These are phyloP conservation scores for Dryadomyces quercus-mongolicae DNA, from an alignment of 2,329 filamentous ascomycete genomes.

Conservation along the genomic window DNA sequence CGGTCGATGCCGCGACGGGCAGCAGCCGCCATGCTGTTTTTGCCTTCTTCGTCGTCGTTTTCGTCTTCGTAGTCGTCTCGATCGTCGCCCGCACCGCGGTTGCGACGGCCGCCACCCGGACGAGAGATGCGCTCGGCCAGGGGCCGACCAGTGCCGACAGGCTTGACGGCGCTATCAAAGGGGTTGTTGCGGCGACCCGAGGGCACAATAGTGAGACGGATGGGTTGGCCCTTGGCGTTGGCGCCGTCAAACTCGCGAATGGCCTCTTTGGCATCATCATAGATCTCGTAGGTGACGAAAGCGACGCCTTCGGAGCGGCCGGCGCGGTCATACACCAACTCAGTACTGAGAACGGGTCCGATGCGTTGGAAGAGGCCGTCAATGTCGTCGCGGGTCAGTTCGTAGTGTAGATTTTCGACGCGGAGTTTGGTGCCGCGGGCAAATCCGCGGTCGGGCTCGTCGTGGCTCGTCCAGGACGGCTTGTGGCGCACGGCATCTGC, in stretches of 20 bases:
- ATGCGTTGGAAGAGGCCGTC: conserved; percentile 74
- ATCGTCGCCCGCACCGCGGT: too few relatives aligned
- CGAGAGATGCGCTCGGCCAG: conserved; percentile 49
- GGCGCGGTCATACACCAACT: conserved; percentile 73
- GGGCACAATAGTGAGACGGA: conserved; percentile 57
- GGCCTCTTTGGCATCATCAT: conserved; percentile 60
- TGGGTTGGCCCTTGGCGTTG: conserved; percentile 82
- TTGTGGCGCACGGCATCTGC: conserved; percentile 1
- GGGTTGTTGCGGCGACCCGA: conserved; percentile 36
- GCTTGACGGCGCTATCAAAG: conserved; percentile 40
- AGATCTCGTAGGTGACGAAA: conserved; percentile 65
- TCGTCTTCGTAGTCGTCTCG: conserved; percentile 28
- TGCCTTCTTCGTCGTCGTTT: conserved; percentile 17
- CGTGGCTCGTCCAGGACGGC: background rate
- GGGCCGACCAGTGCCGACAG: conserved; percentile 39
- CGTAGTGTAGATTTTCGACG: conserved; percentile 87
- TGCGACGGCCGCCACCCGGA: conserved; percentile 40
- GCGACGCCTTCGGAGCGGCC: conserved; percentile 79
- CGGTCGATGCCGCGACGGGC: conserved; percentile 61
- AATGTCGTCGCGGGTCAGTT: conserved; percentile 74
- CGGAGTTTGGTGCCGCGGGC: conserved; percentile 54
- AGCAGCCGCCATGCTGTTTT: conserved; percentile 20
- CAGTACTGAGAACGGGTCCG: conserved; percentile 55
- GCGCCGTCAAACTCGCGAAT: conserved; percentile 76
- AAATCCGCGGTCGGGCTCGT: conserved; percentile 4